Evolutionary conservation across 768 basidiomycete genomes (phyloP).

Genomic region (Phanerochaete carnosa): DNA sequence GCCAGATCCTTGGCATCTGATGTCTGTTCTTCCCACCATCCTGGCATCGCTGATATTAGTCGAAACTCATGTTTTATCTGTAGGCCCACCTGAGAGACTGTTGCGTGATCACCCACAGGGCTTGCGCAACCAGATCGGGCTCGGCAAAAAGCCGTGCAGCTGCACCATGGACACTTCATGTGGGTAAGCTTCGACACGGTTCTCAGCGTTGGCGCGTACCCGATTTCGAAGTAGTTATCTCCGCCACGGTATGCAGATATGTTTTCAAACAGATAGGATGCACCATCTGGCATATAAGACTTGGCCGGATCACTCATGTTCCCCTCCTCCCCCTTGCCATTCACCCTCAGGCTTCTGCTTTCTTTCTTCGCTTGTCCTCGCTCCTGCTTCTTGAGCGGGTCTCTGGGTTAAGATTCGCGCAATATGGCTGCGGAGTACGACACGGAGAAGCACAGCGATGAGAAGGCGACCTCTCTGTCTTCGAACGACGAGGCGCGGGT

Average conservation of each 20-base stretch:
- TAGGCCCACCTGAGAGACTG: not conserved
- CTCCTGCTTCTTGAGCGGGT: not conserved
- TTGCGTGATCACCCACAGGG: not conserved
- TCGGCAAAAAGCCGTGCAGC: not conserved
- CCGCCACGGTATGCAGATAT: not conserved
- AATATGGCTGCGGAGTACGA: slow-evolving; percentile 2
- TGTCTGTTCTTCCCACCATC: not conserved
- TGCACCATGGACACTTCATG: not conserved
- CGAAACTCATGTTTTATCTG: not conserved
- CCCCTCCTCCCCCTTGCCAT: not conserved
- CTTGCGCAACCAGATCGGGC: not conserved
- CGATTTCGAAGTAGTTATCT: not conserved
- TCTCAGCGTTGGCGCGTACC: not conserved
- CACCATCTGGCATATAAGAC: not conserved
- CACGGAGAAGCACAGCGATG: slow-evolving; percentile 4
- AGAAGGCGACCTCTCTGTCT: not conserved
- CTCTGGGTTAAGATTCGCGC: too few species aligned
- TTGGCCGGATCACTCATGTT: not conserved
- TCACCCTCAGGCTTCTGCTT: not conserved
- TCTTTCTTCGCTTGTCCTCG: not conserved
- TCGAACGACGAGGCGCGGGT: not conserved
- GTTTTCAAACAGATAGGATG: not conserved
- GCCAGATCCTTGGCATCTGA: slow-evolving; percentile 9
- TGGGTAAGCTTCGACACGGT: not conserved
- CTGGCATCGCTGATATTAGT: not conserved